phyloP scores from a whole-genome alignment of 177 flowering plant genomes.

The Vitis hybrid region DNA sequence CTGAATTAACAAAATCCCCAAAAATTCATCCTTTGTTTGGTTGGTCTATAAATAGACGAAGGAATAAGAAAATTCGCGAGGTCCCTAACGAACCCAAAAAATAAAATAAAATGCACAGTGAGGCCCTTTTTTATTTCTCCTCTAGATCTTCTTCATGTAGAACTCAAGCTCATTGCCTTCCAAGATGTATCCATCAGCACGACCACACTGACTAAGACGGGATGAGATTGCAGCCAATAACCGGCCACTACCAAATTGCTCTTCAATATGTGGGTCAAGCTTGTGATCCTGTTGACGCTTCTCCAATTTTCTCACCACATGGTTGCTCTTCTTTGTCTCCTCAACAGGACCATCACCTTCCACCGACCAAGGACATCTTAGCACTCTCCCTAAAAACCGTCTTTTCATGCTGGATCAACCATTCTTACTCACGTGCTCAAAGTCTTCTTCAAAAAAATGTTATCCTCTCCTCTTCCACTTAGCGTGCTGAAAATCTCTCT shows the following conservation, averaged over 20 bases:
- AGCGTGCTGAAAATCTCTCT: no score
- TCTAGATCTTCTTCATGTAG: constrained; percentile 47
- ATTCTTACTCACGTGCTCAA: no score
- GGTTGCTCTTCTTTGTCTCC: constrained; percentile 73
- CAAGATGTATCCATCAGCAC: constrained; percentile 72
- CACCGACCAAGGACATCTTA: not conserved
- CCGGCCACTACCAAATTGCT: constrained; percentile 76
- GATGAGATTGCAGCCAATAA: constrained; percentile 71
- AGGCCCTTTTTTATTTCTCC: not conserved
- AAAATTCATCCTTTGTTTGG: no score
- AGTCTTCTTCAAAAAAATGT: no score
- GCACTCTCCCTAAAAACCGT: no score
- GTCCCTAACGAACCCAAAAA: no score
- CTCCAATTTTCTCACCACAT: constrained; percentile 55
- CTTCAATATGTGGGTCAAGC: constrained; percentile 70
- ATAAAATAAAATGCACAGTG: no score
- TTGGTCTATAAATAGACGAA: no score
- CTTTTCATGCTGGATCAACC: no score
- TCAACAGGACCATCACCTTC: constrained; percentile 53
- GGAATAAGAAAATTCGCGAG: no score
- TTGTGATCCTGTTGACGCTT: constrained; percentile 53
- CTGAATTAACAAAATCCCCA: no score
- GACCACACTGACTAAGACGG: constrained; percentile 86
- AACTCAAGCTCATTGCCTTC: constrained; percentile 47
- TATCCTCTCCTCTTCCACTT: no score